These are phyloP conservation scores for Pyrenophora teres DNA, from an alignment of 2,329 filamentous ascomycete species.

Conservation along the genomic window DNA sequence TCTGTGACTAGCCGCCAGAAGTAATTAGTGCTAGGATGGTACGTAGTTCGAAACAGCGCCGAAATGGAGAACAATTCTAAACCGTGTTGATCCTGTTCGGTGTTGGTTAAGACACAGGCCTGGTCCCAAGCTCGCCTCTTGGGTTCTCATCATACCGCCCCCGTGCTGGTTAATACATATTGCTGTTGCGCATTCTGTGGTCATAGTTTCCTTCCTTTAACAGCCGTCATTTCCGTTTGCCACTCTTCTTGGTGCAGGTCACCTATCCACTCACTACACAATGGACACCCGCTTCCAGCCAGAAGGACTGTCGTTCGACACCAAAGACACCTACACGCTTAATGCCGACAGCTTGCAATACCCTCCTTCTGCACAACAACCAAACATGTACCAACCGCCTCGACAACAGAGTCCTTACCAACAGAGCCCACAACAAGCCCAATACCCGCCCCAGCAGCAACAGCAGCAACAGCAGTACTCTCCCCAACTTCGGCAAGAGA, in stretches of 20 bases:
- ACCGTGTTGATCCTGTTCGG: constrained; percentile 25
- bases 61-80: constrained; percentile 17
- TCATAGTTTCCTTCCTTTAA: constrained; percentile 17
- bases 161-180: constrained; percentile 28
- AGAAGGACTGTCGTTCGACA: constrained; percentile 33
- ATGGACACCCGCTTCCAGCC: constrained; percentile 42
- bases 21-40: constrained; percentile 27
- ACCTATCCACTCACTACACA: constrained; percentile 29
- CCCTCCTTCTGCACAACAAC: constrained; percentile 17
- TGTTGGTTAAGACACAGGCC: constrained; percentile 33
- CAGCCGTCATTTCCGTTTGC: constrained; percentile 22
- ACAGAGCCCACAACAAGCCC: neutral
- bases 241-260: constrained; percentile 38
- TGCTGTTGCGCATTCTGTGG: constrained; percentile 18
- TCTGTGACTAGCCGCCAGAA: constrained; percentile 32
- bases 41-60: constrained; percentile 37
- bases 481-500: constrained; percentile 10
- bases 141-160: constrained; percentile 26
- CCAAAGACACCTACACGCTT: constrained; percentile 26
- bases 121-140: constrained; percentile 22
- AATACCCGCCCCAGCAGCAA: constrained; percentile 10
- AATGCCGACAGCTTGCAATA: constrained; percentile 28
- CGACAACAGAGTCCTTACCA: neutral
- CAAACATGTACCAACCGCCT: constrained; percentile 10
- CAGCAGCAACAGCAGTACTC: constrained; percentile 21